Percentiles rank a stretch among this genome's conserved stretches.
phyloP scores from a whole-genome alignment of 768 basidiomycete species.

The Stropharia rugosoannulata region DNA sequence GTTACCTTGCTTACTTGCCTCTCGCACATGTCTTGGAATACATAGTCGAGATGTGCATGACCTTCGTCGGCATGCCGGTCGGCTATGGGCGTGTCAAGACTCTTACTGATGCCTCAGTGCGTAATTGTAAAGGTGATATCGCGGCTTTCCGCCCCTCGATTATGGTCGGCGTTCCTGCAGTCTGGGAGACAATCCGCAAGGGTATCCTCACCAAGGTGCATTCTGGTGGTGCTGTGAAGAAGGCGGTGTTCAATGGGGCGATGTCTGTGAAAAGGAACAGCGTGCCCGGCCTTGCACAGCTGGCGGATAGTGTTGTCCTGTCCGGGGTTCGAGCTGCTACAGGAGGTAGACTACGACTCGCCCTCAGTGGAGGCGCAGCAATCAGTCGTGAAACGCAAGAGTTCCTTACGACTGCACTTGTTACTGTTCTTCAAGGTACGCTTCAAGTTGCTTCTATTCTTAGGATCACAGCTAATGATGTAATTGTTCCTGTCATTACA shows the following conservation, averaged over 20 bases:
- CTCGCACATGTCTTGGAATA: slow-evolving; percentile 96
- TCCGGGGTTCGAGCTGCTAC: slow-evolving; percentile 78
- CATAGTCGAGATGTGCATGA: slow-evolving; percentile 80
- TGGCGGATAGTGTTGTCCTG: slow-evolving; percentile 79
- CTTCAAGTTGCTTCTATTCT: background rate
- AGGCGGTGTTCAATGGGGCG: slow-evolving; percentile 78
- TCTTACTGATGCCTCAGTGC: slow-evolving; percentile 89
- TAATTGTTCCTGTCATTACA: slow-evolving; percentile 25
- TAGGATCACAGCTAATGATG: background rate
- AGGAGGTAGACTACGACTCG: slow-evolving; percentile 82
- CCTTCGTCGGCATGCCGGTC: slow-evolving; percentile 74
- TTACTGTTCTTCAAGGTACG: slow-evolving; percentile 84
- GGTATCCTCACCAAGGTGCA: slow-evolving; percentile 86
- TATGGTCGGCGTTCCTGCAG: slow-evolving; percentile 93
- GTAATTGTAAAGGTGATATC: slow-evolving; percentile 85
- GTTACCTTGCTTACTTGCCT: slow-evolving; percentile 88
- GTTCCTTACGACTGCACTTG: slow-evolving; percentile 80
- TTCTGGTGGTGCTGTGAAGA: slow-evolving; percentile 61
- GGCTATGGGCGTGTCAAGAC: slow-evolving; percentile 97
- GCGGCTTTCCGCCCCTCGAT: slow-evolving; percentile 80
- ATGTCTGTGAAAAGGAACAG: slow-evolving; percentile 71
- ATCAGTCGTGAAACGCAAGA: slow-evolving; percentile 87
- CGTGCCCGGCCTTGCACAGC: slow-evolving; percentile 58
- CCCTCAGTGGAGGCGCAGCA: slow-evolving; percentile 84
- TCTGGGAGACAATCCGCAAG: slow-evolving; percentile 97